These are phyloP conservation scores for Acidomyces sp. DNA, from an alignment of 495 filamentous ascomycete species.

Conservation along the genomic window DNA sequence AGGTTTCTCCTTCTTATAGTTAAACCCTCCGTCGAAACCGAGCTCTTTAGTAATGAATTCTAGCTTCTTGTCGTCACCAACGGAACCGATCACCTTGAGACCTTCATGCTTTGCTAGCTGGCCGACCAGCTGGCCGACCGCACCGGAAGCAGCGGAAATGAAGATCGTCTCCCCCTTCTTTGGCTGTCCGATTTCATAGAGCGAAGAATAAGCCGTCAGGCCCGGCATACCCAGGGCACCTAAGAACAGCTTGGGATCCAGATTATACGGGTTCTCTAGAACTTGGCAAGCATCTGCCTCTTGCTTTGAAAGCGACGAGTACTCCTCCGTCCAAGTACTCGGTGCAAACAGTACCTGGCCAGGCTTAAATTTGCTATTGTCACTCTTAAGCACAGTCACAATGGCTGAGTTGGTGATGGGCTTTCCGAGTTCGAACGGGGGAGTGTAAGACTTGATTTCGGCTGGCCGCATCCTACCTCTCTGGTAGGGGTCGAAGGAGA, in stretches of 20 bases:
- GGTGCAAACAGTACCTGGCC: constrained; percentile 23
- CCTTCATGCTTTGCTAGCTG: constrained; percentile 82
- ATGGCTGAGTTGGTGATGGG: constrained; percentile 31
- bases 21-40: constrained; percentile 41
- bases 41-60: constrained; percentile 39
- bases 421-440: constrained; percentile 28
- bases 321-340: constrained; percentile 24
- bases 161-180: constrained; percentile 85
- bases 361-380: constrained; percentile 24
- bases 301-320: constrained; percentile 21
- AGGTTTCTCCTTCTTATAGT: constrained; percentile 58
- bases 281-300: constrained; percentile 11
- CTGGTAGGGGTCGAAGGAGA: constrained; percentile 83
- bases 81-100: constrained; percentile 65
- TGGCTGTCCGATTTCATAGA: constrained; percentile 73
- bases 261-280: constrained; percentile 41
- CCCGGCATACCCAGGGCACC: constrained; percentile 82
- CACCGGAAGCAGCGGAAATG: constrained; percentile 67
- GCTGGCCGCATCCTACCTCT: constrained; percentile 46
- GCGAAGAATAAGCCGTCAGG: constrained; percentile 65
- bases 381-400: constrained; percentile 26
- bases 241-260: constrained; percentile 51
- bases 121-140: constrained; percentile 73
- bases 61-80: constrained; percentile 41
- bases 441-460: constrained; percentile 27